These are phyloP conservation scores for Spathaspora passalidarum DNA, from an alignment of 805 yeast genomes.

Conservation along the genomic window DNA sequence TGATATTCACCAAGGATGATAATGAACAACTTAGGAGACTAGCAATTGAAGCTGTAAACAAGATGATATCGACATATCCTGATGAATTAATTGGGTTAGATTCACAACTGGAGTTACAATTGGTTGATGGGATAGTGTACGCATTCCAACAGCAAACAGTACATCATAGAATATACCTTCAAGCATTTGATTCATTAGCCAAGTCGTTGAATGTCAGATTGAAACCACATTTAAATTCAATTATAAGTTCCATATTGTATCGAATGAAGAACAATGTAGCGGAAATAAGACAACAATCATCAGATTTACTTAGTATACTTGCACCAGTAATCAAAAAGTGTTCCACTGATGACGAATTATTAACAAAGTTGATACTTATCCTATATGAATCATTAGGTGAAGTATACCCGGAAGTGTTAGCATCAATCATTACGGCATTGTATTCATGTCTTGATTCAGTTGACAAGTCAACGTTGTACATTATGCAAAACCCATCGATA, in stretches of 20 bases:
- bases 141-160: constrained; percentile 78
- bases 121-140: constrained; percentile 76
- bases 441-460: constrained; percentile 57
- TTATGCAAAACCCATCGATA: constrained; percentile 62
- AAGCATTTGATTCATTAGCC: constrained; percentile 63
- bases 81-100: constrained; percentile 50
- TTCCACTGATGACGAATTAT: constrained; percentile 52
- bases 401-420: constrained; percentile 89
- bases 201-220: constrained; percentile 60
- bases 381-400: constrained; percentile 92
- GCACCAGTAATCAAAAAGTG: constrained; percentile 68
- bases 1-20: constrained; percentile 69
- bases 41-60: constrained; percentile 70
- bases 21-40: constrained; percentile 76
- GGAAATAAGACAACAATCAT: constrained; percentile 77
- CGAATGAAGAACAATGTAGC: constrained; percentile 70
- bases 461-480: constrained; percentile 56
- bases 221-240: constrained; percentile 68
- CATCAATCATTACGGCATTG: constrained; percentile 76
- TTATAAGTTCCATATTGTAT: constrained; percentile 68
- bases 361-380: constrained; percentile 69
- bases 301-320: constrained; percentile 66
- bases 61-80: constrained; percentile 42
- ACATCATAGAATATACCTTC: constrained; percentile 54
- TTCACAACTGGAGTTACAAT: constrained; percentile 56